Percentiles rank a stretch among this genome's conserved stretches.
Evolutionary conservation across 2,329 filamentous ascomycete genomes (phyloP).

Genomic region (Fusarium camptoceras): DNA sequence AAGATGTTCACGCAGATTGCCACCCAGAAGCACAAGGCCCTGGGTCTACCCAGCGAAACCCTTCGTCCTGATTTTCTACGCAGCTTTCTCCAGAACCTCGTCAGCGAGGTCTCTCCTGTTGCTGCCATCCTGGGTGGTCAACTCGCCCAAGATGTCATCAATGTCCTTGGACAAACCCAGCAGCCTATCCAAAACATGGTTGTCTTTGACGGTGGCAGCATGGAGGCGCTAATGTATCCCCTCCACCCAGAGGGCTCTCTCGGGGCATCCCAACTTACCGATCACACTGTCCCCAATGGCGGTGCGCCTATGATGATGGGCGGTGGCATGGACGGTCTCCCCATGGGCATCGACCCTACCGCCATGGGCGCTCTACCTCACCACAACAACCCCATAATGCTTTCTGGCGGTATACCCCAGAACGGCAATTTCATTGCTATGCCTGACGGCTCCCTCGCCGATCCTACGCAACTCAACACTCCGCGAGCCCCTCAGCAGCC

Average conservation of each 20-base stretch:
- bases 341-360: conserved; percentile 43
- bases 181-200: conserved; percentile 97
- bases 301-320: conserved; percentile 41
- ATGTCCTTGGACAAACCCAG: conserved; percentile 89
- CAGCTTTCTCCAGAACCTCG: conserved; percentile 87
- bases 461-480: conserved; percentile 29
- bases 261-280: conserved; percentile 61
- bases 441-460: conserved; percentile 24
- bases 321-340: conserved; percentile 39
- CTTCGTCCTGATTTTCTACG: conserved; percentile 79
- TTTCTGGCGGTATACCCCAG: conserved; percentile 33
- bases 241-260: conserved; percentile 76
- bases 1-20: conserved; percentile 81
- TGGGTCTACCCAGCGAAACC: conserved; percentile 75
- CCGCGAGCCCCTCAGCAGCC: conserved; percentile 14
- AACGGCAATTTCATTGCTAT: conserved; percentile 33
- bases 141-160: conserved; percentile 96
- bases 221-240: conserved; percentile 82
- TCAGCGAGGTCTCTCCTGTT: conserved; percentile 85
- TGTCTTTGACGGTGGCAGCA: conserved; percentile 86
- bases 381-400: conserved; percentile 43
- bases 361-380: conserved; percentile 43
- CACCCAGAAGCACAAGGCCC: conserved; percentile 80
- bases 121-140: conserved; percentile 90
- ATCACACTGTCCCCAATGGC: conserved; percentile 41